phyloP scores from a whole-genome alignment of 225 moss, liverwort and hornwort genomes.

The Sphagnum contortum region DNA sequence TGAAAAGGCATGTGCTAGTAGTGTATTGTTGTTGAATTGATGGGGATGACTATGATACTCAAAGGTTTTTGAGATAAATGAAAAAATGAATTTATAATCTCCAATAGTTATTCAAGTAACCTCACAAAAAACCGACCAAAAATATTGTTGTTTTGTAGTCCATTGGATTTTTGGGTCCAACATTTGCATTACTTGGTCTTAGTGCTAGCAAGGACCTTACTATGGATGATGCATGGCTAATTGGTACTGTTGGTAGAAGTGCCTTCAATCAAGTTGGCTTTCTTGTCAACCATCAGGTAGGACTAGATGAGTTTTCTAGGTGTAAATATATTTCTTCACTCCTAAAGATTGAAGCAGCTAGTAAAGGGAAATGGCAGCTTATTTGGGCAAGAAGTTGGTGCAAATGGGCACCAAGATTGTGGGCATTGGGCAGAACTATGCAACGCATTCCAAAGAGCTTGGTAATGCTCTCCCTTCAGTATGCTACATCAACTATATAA shows the following conservation, averaged over 20 bases:
- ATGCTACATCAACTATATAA: not conserved
- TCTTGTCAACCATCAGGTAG: conserved; percentile 76
- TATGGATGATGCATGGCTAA: conserved; percentile 69
- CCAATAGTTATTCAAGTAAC: too few relatives aligned
- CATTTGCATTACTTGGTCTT: conserved; percentile 48
- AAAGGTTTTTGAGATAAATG: too few relatives aligned
- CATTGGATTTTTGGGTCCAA: conserved; percentile 77
- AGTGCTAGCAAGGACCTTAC: conserved; percentile 50
- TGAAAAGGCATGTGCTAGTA: too few relatives aligned
- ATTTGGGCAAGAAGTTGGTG: conserved; percentile 65
- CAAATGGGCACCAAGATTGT: conserved; percentile 82
- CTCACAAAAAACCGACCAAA: not conserved
- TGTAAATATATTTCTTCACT: not conserved
- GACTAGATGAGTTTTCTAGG: too few relatives aligned
- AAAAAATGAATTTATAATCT: too few relatives aligned
- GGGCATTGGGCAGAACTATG: conserved; percentile 77
- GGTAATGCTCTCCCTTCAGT: conserved; percentile 61
- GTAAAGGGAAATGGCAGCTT: conserved; percentile 12
- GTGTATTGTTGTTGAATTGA: too few relatives aligned
- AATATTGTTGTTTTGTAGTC: conserved; percentile 24
- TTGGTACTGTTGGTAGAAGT: conserved; percentile 62
- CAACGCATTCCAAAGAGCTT: conserved; percentile 69
- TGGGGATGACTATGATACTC: too few relatives aligned
- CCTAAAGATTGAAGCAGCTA: not conserved
- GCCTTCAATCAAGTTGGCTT: conserved; percentile 90